Evolutionary conservation across 176 grass and related monocot genomes (phyloP).

Genomic region (Carex cristatella): DNA sequence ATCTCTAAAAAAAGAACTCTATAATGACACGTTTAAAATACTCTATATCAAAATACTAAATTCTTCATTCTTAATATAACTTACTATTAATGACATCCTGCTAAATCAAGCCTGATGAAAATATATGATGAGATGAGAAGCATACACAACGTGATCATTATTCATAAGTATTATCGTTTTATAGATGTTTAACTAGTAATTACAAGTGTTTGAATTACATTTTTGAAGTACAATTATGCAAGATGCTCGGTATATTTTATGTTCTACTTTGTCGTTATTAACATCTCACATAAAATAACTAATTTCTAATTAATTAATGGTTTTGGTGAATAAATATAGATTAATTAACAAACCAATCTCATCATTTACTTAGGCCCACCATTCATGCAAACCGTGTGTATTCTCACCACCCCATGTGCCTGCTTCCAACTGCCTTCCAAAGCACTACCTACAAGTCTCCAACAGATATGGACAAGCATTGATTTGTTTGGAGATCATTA

Average conservation of each 20-base stretch:
- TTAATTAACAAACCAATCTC: constrained; percentile 15
- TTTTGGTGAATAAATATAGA: not conserved
- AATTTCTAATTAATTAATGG: not conserved
- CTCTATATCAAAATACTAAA: too few species aligned
- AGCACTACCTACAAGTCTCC: constrained; percentile 1
- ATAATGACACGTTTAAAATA: too few species aligned
- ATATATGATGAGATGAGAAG: too few species aligned
- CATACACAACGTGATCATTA: not conserved
- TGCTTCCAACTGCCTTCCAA: constrained; percentile 24
- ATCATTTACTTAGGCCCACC: constrained; percentile 38
- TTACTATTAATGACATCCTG: too few species aligned
- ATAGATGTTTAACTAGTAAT: not conserved
- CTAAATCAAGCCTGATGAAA: too few species aligned
- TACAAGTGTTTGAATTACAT: not conserved
- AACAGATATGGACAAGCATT: not conserved
- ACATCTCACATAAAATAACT: not conserved
- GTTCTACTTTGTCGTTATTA: not conserved
- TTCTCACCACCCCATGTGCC: constrained; percentile 54
- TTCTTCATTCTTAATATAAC: too few species aligned
- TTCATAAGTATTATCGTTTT: not conserved
- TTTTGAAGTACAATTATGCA: not conserved
- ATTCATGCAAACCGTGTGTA: constrained; percentile 46
- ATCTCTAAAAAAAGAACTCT: too few species aligned
- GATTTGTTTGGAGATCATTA: not conserved
- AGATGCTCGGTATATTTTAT: not conserved